A percentile compares a stretch with the other conserved stretches of the same genome.
Conservation (phyloP, 148 eudicot genomes). For the Salicornia ramosissima region DNA sequence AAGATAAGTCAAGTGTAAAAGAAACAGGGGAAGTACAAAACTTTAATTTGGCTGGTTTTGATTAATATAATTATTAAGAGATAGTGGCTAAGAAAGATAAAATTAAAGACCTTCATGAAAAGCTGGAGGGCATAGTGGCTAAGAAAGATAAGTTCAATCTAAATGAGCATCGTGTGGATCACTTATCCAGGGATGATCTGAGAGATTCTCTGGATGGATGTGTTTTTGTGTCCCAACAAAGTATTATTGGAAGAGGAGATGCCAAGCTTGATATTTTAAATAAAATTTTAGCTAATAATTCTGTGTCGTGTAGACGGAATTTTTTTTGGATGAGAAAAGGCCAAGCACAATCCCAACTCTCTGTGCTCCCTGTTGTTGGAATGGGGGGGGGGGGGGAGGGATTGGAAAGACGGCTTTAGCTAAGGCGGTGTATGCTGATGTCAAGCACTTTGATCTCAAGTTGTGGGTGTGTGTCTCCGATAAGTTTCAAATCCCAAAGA, state of each 20-base stretch:
- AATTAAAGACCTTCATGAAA: not conserved
- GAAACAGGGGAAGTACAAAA: no score
- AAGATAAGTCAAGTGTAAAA: no score
- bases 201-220: slow-evolving; percentile 20
- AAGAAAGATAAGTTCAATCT: not conserved
- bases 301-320: no score
- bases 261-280: slow-evolving; percentile 10
- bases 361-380: slow-evolving; percentile 29
- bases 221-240: not conserved
- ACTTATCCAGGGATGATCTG: not conserved
- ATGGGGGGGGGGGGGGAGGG: slow-evolving; percentile 37
- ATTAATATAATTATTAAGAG: no score
- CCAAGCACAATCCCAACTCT: no score
- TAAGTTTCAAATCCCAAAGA: slow-evolving; percentile 8
- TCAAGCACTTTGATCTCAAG: slow-evolving; percentile 16
- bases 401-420: slow-evolving; percentile 35
- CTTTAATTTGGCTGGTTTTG: no score
- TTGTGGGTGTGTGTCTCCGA: slow-evolving; percentile 33
- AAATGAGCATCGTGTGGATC: slow-evolving; percentile 6
- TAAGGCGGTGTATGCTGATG: slow-evolving; percentile 20
- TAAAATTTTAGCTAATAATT: not conserved
- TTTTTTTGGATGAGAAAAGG: no score
- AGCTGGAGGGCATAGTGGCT: not conserved
- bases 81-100: no score
- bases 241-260: slow-evolving; percentile 21